Percentiles rank a stretch among this genome's conserved stretches.
Evolutionary conservation across 2,329 filamentous ascomycete genomes (phyloP).

Genomic region (Diaporthe vaccinii): DNA sequence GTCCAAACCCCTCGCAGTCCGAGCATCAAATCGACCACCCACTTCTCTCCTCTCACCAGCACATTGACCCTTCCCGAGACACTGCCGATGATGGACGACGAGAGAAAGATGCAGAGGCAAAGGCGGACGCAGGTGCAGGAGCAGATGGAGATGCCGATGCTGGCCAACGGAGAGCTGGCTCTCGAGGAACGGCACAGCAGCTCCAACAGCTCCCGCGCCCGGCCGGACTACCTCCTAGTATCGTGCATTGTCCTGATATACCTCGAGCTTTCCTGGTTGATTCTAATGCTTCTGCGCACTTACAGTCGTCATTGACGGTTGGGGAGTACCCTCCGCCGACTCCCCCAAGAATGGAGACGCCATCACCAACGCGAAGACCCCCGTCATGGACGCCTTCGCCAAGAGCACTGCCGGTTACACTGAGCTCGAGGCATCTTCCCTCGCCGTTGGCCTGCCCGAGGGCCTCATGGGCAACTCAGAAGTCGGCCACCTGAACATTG

Average conservation of each 20-base stretch:
- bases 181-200: neutral
- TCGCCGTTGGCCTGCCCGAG: conserved; percentile 95
- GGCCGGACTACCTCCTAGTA: conserved; percentile 57
- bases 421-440: conserved; percentile 93
- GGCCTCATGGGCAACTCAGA: conserved; percentile 99
- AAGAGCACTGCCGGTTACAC: conserved; percentile 87
- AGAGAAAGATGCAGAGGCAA: conserved; percentile 14
- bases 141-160: neutral
- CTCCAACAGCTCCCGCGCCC: conserved; percentile 35
- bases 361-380: conserved; percentile 92
- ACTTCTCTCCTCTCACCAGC: conserved; percentile 41
- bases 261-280: conserved; percentile 72
- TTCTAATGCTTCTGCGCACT: conserved; percentile 64
- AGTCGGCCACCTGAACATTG: conserved; percentile 98
- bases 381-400: conserved; percentile 93
- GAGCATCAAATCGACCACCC: neutral
- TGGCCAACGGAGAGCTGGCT: neutral
- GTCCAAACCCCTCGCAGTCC: conserved; percentile 44
- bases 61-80: neutral
- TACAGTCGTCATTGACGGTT: conserved; percentile 98
- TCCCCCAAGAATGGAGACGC: conserved; percentile 93
- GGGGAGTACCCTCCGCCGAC: conserved; percentile 86
- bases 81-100: neutral
- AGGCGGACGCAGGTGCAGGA: conserved; percentile 5
- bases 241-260: conserved; percentile 68